These are phyloP conservation scores for Penicillium sp. DNA, from an alignment of 2,329 filamentous ascomycete genomes.

Conservation along the genomic window DNA sequence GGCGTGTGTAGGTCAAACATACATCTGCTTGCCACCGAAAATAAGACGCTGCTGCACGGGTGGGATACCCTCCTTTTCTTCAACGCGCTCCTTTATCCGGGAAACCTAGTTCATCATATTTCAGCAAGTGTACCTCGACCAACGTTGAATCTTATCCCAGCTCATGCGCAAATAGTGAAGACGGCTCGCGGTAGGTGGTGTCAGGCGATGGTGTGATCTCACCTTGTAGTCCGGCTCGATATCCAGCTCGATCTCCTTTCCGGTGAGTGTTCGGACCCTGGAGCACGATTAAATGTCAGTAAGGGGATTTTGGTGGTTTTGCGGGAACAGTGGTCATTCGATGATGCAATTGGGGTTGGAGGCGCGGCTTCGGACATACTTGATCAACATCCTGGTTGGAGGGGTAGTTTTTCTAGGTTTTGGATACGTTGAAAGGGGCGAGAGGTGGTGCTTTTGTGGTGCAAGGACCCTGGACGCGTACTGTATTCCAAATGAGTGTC, in stretches of 20 bases:
- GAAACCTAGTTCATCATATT: conserved; percentile 64
- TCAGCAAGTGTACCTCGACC: not conserved
- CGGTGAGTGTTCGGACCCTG: conserved; percentile 95
- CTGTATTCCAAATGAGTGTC: conserved; percentile 9
- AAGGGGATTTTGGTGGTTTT: conserved; percentile 12
- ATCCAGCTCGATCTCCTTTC: conserved; percentile 98
- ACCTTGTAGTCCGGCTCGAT: conserved; percentile 95
- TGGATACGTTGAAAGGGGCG: not conserved
- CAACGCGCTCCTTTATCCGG: conserved; percentile 97
- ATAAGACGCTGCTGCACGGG: conserved; percentile 96
- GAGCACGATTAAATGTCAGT: conserved; percentile 7
- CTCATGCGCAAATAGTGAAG: not conserved
- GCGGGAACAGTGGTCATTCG: conserved; percentile 4
- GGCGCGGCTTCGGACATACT: conserved; percentile 37
- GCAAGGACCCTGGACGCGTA: not conserved
- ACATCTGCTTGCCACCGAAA: conserved; percentile 98
- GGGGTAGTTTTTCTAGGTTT: not conserved
- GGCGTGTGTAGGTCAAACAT: conserved; percentile 26
- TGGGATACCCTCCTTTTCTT: conserved; percentile 98
- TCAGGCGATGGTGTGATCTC: not conserved
- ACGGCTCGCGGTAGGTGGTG: not conserved
- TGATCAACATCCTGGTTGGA: conserved; percentile 50
- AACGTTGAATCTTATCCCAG: not conserved
- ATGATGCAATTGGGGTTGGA: conserved; percentile 19
- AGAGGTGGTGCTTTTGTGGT: not conserved